Base-by-base conservation (phyloP, 1,284 basidiomycete species). In the Cutaneotrichosporon sp. region DNA sequence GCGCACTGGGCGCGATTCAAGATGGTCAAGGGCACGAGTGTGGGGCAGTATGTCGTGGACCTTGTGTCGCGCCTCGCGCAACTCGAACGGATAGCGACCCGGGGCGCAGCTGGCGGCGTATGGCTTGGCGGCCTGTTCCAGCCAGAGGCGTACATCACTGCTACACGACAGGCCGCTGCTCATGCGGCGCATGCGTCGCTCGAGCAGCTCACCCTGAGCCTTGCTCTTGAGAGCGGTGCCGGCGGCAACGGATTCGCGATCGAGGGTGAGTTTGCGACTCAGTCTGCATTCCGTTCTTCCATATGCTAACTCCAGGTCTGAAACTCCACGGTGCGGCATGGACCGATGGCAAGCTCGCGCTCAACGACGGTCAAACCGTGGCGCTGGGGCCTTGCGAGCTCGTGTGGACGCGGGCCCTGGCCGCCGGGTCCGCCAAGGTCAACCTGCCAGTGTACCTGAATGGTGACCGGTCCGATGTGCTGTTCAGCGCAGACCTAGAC, bases 51-150 rank as follows among this genome's bases (percentile, higher is more conserved):
- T 89, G 87, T 96, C 66, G 84, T 86, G n/a, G 89, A 96, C 77
- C 85, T 97, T 53, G 83, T 86, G 34, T 86, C 86, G 53, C 88
- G 94, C 30, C 81, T 97, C 46, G 84, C 80, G 22, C 95, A 97
- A 76, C 85, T 97, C 42, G 87, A 92, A 64, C 80, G 83, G n/a
- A 88, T 96, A 66, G 87, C 90, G 0, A 76, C 81, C 7, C 49
- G 52, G 38, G 83, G 88, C 62, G 38, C 55, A 5, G 18, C 5
- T 4, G 86, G 59, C 31, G 71, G 90, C 67, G 84, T 93, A 40
- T 92, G 91, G 90, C 85, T 97, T 14, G 93, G 94, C 38, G 91
- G 91, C 0, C 79, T 97, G 60, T 97, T 97, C 86, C 94, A 92
- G 85, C 95, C 95, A 1, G 92, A 95, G 74, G 93, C 92, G 3